These are phyloP conservation scores for Syncephalastrum racemosum DNA, from an alignment of 371 early-diverging fungal genomes.

Conservation along the genomic window DNA sequence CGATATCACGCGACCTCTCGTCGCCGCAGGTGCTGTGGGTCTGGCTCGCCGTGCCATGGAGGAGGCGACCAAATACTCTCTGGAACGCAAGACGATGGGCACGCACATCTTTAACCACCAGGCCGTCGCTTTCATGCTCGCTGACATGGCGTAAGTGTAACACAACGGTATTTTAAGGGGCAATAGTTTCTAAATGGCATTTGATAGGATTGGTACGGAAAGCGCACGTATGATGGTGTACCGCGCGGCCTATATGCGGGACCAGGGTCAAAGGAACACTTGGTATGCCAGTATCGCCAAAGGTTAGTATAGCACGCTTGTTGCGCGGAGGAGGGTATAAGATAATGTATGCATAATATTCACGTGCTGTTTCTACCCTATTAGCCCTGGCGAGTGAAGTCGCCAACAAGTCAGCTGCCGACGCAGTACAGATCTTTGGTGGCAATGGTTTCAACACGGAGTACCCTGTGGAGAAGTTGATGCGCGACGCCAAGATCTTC, in stretches of 20 bases:
- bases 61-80: constrained; percentile 86
- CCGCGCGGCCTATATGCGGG: constrained; percentile 82
- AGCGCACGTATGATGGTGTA: constrained; percentile 87
- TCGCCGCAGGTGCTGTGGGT: constrained; percentile 92
- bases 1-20: constrained; percentile 92
- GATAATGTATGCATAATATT: not conserved
- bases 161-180: not conserved
- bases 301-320: constrained; percentile 28
- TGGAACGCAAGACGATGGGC: constrained; percentile 97
- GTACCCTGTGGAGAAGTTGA: constrained; percentile 90
- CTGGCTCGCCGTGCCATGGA: constrained; percentile 93
- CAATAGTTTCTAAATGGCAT: constrained; percentile 12
- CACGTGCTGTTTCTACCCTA: not conserved
- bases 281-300: constrained; percentile 96
- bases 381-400: constrained; percentile 85
- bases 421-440: constrained; percentile 97
- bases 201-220: constrained; percentile 69
- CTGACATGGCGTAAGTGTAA: constrained; percentile 83
- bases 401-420: constrained; percentile 93
- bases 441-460: constrained; percentile 92
- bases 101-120: constrained; percentile 89
- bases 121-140: constrained; percentile 94
- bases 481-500: constrained; percentile 93
- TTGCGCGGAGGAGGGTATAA: not conserved
- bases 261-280: constrained; percentile 86